Base-by-base conservation (phyloP, 257 asterid species). In the Solanum corneliomulleri region DNA sequence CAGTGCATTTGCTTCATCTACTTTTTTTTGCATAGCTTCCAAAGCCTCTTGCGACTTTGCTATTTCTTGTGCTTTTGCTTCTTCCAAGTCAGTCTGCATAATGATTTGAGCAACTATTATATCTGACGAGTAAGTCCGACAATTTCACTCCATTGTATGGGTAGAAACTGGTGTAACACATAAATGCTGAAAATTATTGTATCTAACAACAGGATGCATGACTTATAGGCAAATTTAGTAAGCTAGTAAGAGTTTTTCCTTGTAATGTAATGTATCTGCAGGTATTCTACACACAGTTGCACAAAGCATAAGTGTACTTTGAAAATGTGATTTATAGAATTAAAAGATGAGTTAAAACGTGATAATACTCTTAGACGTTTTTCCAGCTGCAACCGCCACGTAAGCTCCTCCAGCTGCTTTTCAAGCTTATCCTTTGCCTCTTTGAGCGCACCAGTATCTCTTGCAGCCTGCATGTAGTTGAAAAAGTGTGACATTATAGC, bases 341-440 rank as follows among this genome's bases (percentile, higher is more conserved):
- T 47, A 16, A 80, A 80, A 47, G 25, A 15, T 27, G 84, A 47
- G 44, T 10, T 45, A 47, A 47, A 80, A 45, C 85, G 29, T 18
- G 44, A 41, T 86, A 91, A 91, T 89, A 97, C 98, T 94, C 98
- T 94, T 87, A 95, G 85, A 85, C 99, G 98, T 87, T 95, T 97
- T 92, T 95, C 99, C 84, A 97, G 97, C 88, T 97, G 98, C 91
- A 97, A 90, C 83, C 98, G 97, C 98, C 98, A 95, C 10, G 98
- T 95, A 83, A 95, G 97, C 81, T 97, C 99, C 94, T 97, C 99
- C 82, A 95, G 90, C 89, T 95, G 98, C 89, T 95, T 97, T 86
- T 97, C 98, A 86, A 97, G 98, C 95, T 97, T 97, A 91, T 97
- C 98, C 92, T 97, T 97, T 82, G 99, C 99, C 93, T 97, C 98